Evolutionary conservation across 805 yeast species (phyloP).

Genomic region (Tetrapisispora pingtungensis): DNA sequence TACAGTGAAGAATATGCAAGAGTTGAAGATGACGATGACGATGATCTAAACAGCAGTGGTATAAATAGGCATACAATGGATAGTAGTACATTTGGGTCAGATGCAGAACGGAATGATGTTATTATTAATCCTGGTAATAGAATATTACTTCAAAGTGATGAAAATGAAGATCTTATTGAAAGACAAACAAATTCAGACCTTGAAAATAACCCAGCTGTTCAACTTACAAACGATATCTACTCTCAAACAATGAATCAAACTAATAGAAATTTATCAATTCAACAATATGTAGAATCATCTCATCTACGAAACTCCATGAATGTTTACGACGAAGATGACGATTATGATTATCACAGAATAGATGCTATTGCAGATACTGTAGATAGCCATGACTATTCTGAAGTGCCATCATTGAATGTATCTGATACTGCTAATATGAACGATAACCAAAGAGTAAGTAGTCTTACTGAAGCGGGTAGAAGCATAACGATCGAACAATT

Average conservation of each 20-base stretch:
- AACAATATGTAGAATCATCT: slow-evolving; percentile 19
- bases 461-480: slow-evolving; percentile 5
- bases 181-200: background rate
- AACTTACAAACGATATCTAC: background rate
- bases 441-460: slow-evolving; percentile 9
- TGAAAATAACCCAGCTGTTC: background rate
- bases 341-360: slow-evolving; percentile 24
- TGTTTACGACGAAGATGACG: slow-evolving; percentile 17
- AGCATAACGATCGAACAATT: slow-evolving; percentile 2
- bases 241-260: slow-evolving; percentile 5
- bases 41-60: background rate
- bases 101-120: background rate
- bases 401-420: slow-evolving; percentile 9
- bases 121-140: background rate
- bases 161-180: background rate
- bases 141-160: background rate
- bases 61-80: background rate
- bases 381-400: slow-evolving; percentile 4
- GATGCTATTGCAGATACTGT: slow-evolving; percentile 30
- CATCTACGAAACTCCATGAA: slow-evolving; percentile 10
- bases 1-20: slow-evolving; percentile 29
- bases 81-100: background rate
- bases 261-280: slow-evolving; percentile 10
- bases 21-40: slow-evolving; percentile 20
- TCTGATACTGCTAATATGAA: slow-evolving; percentile 12